Conservation (phyloP, 306 rosid genomes). For the Aeschynomene evenia region DNA sequence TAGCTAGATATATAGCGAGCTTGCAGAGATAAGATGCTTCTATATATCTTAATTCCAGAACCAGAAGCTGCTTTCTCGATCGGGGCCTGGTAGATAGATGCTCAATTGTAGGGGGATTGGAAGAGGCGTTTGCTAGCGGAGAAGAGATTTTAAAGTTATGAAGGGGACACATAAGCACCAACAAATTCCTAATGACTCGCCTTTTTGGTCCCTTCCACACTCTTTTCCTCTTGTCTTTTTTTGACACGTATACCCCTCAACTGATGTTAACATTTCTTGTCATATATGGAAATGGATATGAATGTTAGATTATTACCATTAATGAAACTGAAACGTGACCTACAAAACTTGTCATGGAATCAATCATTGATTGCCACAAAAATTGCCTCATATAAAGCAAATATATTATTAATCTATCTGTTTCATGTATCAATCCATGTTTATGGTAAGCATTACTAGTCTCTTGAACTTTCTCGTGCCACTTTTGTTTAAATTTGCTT, state of each 20-base stretch:
- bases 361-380: not conserved
- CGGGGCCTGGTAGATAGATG: constrained; percentile 3
- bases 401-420: not conserved
- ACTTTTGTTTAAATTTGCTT: not conserved
- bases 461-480: not conserved
- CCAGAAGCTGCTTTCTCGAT: not conserved
- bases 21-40: too few species aligned
- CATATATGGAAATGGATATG: not conserved
- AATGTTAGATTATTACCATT: not conserved
- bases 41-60: too few species aligned
- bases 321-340: not conserved
- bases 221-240: too few species aligned
- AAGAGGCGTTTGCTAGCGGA: not conserved
- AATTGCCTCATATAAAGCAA: not conserved
- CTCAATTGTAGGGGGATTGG: constrained; percentile 27
- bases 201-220: not conserved
- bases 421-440: not conserved
- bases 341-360: not conserved
- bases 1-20: too few species aligned
- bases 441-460: not conserved
- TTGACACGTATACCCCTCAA: not conserved
- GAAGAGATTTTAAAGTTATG: not conserved
- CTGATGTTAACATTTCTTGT: not conserved
- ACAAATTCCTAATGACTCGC: constrained; percentile 39
- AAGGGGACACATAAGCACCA: not conserved